Evolutionary conservation across 129 eudicot species (phyloP).

Genomic region (Saposhnikovia divaricata): DNA sequence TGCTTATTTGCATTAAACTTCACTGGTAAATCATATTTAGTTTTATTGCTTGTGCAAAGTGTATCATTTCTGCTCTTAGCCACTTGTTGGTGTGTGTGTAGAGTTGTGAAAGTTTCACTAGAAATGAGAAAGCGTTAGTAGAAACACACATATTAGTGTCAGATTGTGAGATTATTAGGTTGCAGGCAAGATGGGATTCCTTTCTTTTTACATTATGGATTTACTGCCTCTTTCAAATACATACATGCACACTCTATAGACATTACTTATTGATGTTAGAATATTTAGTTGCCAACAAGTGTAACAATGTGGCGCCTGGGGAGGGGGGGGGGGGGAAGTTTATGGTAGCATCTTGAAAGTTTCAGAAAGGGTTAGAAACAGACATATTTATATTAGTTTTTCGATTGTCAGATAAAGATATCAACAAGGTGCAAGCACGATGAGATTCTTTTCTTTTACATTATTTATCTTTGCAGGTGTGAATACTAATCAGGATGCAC

Average conservation of each 20-base stretch:
- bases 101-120: not conserved
- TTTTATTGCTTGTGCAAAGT: not conserved
- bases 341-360: no score
- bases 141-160: not conserved
- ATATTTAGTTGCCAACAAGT: no score
- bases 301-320: no score
- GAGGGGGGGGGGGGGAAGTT: no score
- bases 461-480: not conserved
- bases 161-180: not conserved
- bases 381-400: no score
- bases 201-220: not conserved
- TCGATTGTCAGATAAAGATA: no score
- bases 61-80: not conserved
- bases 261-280: no score
- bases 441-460: no score
- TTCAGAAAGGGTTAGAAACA: no score
- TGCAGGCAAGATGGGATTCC: not conserved
- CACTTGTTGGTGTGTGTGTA: not conserved
- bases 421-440: no score
- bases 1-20: not conserved
- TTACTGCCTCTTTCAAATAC: not conserved
- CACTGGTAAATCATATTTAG: not conserved
- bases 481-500: not conserved
- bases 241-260: no score
- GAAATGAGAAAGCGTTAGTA: not conserved